Evolutionary conservation across 306 rosid genomes (phyloP).

Genomic region (Sphenostylis stenocarpa): DNA sequence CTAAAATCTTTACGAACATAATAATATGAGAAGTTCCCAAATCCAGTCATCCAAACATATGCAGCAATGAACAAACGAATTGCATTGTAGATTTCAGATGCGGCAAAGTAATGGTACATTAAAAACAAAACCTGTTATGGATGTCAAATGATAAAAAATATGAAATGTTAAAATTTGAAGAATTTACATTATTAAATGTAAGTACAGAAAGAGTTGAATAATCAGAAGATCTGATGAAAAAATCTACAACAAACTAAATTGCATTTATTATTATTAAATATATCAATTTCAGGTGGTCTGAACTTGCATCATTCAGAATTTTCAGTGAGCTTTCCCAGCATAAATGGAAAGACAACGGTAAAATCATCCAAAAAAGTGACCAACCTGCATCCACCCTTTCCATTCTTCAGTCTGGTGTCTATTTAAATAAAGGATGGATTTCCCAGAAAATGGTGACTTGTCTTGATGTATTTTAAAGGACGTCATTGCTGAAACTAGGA

Average conservation of each 20-base stretch:
- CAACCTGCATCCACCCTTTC: constrained; percentile 99
- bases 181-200: background rate
- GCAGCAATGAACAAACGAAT: constrained; percentile 85
- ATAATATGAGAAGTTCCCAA: constrained; percentile 94
- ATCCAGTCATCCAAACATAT: constrained; percentile 99
- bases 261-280: constrained; percentile 11
- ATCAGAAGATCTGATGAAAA: constrained; percentile 24
- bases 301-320: background rate
- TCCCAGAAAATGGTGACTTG: constrained; percentile 85
- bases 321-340: constrained; percentile 1
- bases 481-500: constrained; percentile 83
- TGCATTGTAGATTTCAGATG: constrained; percentile 83
- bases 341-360: constrained; percentile 23
- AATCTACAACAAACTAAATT: constrained; percentile 7
- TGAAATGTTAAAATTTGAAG: constrained; percentile 21
- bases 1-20: constrained; percentile 95
- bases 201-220: constrained; percentile 20
- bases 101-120: constrained; percentile 95
- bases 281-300: background rate
- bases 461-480: constrained; percentile 80
- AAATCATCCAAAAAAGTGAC: constrained; percentile 34
- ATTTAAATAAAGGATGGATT: constrained; percentile 83
- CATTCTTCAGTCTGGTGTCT: constrained; percentile 99
- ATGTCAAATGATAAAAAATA: constrained; percentile 25
- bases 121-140: constrained; percentile 74